Base-by-base conservation (phyloP, 352 stramenopile species). In the Phytophthora megakarya region DNA sequence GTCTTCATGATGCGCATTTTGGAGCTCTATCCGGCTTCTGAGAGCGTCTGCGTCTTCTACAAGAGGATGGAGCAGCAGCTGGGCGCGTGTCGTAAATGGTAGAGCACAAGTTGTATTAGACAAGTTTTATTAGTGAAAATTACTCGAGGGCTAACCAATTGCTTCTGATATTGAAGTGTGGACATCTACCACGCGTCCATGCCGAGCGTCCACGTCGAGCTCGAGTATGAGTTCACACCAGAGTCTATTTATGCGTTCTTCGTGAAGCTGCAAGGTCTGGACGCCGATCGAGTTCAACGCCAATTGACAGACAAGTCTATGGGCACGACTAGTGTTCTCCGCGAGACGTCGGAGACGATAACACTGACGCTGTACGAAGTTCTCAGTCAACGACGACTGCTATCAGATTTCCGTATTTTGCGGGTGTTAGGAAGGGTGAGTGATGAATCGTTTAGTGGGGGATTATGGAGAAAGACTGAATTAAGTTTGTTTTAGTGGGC, bases 1-100 rank as follows among this genome's bases (percentile, higher is more conserved):
- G 68, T 82, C 48, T 95, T 93, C 61, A 95, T 95, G 83, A 86
- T 92, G 84, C 84, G 86, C n/a, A 57, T 95, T 11, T 58, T 95
- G 56, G 86, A 95, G 68, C 70, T 95, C 9, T 88, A 93, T 47
- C 81, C 84, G 12, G 51, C 72, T 7, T 80, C 80, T 5, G 83
- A 91, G 15, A 93, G 82, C 50, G 81, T 93, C 45, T 80, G 80
- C 37, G 61, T 80, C 53, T 87, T 95, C 52, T 90, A 92, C 65
- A 76, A 91, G 44, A 66, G 73, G 8, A 93, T 92, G 84, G 70
- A 80, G 28, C 67, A 75, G 13, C 86, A 95, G 50, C 61, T 95
- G 8, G 73, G 72, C 2, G 23, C 39, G 16, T 95, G 86, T 55
- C 62, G 45, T 26, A 88, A 92, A 63, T 95, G 86, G 86, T 94